Evolutionary conservation across 176 grass and related monocot genomes (phyloP).

Genomic region (Ensete glaucum): DNA sequence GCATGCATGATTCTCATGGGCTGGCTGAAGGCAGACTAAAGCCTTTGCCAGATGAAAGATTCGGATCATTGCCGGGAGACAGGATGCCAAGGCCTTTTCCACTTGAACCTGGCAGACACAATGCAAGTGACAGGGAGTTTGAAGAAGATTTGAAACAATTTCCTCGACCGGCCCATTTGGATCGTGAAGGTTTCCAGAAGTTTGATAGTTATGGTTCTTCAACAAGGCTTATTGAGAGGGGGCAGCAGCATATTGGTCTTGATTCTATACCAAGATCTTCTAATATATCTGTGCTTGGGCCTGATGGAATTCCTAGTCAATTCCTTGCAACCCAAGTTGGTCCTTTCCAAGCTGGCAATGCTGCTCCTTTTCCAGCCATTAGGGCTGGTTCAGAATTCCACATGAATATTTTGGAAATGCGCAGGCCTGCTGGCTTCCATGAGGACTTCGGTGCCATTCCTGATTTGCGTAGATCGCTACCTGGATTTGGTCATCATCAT

Average conservation of each 20-base stretch:
- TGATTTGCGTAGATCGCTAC: not conserved
- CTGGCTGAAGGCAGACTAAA: constrained; percentile 13
- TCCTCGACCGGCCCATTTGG: constrained; percentile 30
- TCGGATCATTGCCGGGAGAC: constrained; percentile 34
- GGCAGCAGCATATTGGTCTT: not conserved
- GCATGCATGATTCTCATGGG: constrained; percentile 13
- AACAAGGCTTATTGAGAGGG: constrained; percentile 10
- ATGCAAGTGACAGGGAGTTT: constrained; percentile 28
- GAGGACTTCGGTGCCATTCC: constrained; percentile 29
- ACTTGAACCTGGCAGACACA: constrained; percentile 41
- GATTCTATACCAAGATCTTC: constrained; percentile 18
- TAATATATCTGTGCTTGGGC: constrained; percentile 26
- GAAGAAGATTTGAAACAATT: constrained; percentile 51
- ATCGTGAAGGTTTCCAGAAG: constrained; percentile 31
- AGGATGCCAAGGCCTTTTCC: constrained; percentile 26
- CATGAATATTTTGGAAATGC: constrained; percentile 16
- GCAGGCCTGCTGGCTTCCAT: constrained; percentile 23
- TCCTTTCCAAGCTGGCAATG: not conserved
- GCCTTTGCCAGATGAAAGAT: constrained; percentile 22
- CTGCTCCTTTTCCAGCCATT: constrained; percentile 14
- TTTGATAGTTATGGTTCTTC: constrained; percentile 12
- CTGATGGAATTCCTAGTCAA: constrained; percentile 28
- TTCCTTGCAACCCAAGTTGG: constrained; percentile 32
- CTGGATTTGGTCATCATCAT: constrained; percentile 38
- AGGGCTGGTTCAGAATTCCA: constrained; percentile 12